Base-by-base conservation (phyloP, 176 grass and related monocot genomes). In the Alloteropsis semialata region DNA sequence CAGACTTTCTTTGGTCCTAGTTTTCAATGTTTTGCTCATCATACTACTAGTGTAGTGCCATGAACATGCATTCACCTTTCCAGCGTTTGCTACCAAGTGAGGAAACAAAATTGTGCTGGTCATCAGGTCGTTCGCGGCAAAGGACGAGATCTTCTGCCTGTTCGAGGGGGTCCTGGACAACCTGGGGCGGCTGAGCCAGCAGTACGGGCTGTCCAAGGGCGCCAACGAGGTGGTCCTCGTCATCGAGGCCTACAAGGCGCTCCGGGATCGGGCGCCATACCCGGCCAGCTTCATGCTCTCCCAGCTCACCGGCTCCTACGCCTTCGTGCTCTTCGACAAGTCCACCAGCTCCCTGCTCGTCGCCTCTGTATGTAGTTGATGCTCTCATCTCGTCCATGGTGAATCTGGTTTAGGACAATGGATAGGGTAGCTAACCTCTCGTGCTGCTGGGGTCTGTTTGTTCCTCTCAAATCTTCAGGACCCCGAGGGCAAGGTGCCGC, bases 311-410 rank as follows among this genome's bases (percentile, higher is more conserved):
- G 96, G 96, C 37, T 87, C 75, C 76, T 99, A 91, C 44, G 79
- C 91, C 3, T 99, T 99, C 33, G 93, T 99, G 62, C 96, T 99
- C 77, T 99, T 99, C 53, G 96, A 99, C 89, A 90, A 75, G 68
- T 92, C 93, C 43, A 90, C 89, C 27, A 87, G 75, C 62, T 85
- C 89, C 12, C 85, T 96, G 13, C 91, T 99, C 25, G 96, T 96
- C 1, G 93, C 96, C 12, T 90, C 96, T 61, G 92, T 98, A 78
- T 83, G 90, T 38, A 1, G 1, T 2, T 30, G 7, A 53, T 46
- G 43, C 39, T 43, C 34, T 43, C 34, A 63, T 82, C 18, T 10
- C n/a, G 15, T 12, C 24, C 10, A 25, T n/a, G 17, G 62, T 49
- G 5, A 14, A 30, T 63, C 27, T 9, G 67, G 33, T 58, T 36